phyloP scores from a whole-genome alignment of 805 yeast species.

The Novakomyces olei region DNA sequence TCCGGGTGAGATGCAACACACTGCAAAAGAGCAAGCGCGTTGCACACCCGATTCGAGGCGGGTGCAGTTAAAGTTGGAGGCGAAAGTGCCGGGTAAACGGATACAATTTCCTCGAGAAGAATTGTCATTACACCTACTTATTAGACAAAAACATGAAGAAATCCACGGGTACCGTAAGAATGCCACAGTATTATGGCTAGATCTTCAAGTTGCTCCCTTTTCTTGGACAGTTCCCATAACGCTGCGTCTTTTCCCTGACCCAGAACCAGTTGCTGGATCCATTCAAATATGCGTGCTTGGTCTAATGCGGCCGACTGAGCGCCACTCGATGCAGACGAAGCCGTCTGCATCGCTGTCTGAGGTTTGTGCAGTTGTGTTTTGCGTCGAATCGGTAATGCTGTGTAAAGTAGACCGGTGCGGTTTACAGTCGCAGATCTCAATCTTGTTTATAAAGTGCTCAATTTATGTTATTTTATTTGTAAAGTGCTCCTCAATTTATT shows the following conservation, averaged over 20 bases:
- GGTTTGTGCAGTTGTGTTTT: too few species aligned
- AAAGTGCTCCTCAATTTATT: too few species aligned
- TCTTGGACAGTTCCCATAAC: slow-evolving; percentile 71
- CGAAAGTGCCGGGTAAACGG: slow-evolving; percentile 70
- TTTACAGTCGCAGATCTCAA: too few species aligned
- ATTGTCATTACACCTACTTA: slow-evolving; percentile 51
- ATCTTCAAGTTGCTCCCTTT: slow-evolving; percentile 85
- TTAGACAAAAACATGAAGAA: too few species aligned
- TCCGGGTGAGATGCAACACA: slow-evolving; percentile 93
- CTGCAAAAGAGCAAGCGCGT: slow-evolving; percentile 80
- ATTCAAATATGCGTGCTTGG: slow-evolving; percentile 55
- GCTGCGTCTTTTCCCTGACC: slow-evolving; percentile 91
- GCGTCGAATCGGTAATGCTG: too few species aligned
- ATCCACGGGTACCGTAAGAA: slow-evolving; percentile 57
- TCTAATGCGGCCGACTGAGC: too few species aligned
- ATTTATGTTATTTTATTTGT: too few species aligned
- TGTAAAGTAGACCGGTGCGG: too few species aligned
- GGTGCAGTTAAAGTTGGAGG: slow-evolving; percentile 72
- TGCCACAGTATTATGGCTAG: slow-evolving; percentile 85
- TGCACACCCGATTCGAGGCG: slow-evolving; percentile 83
- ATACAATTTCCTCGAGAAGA: slow-evolving; percentile 65
- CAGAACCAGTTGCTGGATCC: slow-evolving; percentile 75
- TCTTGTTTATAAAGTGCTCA: too few species aligned
- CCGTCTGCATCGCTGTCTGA: too few species aligned
- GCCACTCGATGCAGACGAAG: too few species aligned